Evolutionary conservation across 495 filamentous ascomycete species (phyloP).

Genomic region (Patellaria atrata): DNA sequence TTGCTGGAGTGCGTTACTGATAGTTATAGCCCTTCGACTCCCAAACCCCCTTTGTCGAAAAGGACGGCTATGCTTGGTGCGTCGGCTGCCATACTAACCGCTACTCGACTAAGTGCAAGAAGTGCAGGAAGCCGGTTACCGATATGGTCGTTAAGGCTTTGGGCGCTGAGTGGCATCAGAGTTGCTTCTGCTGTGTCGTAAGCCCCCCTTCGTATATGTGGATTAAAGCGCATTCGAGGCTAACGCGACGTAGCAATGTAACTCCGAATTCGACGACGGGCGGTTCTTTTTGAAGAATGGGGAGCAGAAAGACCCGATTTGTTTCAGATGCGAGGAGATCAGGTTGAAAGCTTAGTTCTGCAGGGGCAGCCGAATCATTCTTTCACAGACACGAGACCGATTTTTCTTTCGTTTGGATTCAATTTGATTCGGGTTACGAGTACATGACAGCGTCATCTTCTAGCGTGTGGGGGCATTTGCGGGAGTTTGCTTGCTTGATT

Average conservation of each 20-base stretch:
- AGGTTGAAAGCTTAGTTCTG: slow-evolving; percentile 40
- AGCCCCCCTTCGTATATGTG: slow-evolving; percentile 12
- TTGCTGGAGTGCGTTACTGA: neutral
- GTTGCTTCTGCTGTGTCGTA: slow-evolving; percentile 71
- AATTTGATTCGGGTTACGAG: too few species aligned
- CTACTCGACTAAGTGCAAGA: slow-evolving; percentile 72
- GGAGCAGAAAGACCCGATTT: slow-evolving; percentile 43
- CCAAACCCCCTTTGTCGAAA: slow-evolving; percentile 82
- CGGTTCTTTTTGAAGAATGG: slow-evolving; percentile 49
- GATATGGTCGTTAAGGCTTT: slow-evolving; percentile 77
- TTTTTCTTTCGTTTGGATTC: too few species aligned
- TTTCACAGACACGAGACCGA: too few species aligned
- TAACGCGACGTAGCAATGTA: slow-evolving; percentile 38
- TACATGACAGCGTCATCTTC: too few species aligned
- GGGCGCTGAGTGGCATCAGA: slow-evolving; percentile 84
- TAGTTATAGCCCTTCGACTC: slow-evolving; percentile 52
- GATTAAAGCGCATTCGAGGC: neutral
- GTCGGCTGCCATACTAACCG: slow-evolving; percentile 82
- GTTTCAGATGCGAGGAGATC: slow-evolving; percentile 48
- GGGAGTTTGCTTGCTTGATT: too few species aligned
- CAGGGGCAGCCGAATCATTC: too few species aligned
- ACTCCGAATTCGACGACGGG: slow-evolving; percentile 45
- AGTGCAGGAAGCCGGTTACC: slow-evolving; percentile 70
- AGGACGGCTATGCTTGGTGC: slow-evolving; percentile 99
- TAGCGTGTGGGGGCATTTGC: too few species aligned